Evolutionary conservation across 2,329 filamentous ascomycete species (phyloP), one percentile per base, ranked within the genome.

Genomic region (Aureobasidium sp.): DNA sequence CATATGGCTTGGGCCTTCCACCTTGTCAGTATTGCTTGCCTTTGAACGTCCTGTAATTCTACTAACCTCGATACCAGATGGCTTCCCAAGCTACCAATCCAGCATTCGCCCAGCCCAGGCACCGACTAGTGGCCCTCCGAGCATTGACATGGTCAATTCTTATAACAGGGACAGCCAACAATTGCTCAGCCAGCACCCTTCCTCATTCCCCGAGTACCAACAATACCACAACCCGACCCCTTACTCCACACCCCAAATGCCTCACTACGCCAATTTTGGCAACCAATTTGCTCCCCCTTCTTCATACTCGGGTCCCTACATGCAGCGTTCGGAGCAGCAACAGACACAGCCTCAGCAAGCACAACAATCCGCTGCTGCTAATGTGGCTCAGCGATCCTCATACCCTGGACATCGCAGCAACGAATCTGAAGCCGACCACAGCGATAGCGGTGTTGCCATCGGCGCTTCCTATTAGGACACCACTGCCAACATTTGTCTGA

Each of bases 1-100:
- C 70, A 13, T 69, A 71, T 50, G 71, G 71, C 2, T 61, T 73
- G 8, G 70, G 71, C 11, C 68, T 72, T 50, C 67, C 70, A 41
- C 36, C 57, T 21, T 73, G 71, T 73, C 60, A 65, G 71, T 69
- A 8, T 6, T 8, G n/a, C 16, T 14, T 21, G 27, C 16, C 9
- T 36, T 14, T 21, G 1, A 9, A 58, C 8, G 10, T 30, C n/a
- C 2, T 29, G 8, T 34, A 25, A 14, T 5, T 2, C 16, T 16
- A 55, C 68, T 72, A 66, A 72, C 60, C 1, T 39, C 7, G 2
- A n/a, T 8, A 5, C 60, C 49, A 54, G 60, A 62, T 13, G 62
- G 60, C 25, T 57, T 61, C 32, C 53, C 50, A 25, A 64, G 60
- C 58, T 63, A 63, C 42, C 63, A 62, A 47, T 57, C 63, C 3